Evolutionary conservation across 208 protist species (phyloP), one percentile per base, ranked within the genome.

Genomic region (Novymonas esmeraldas): DNA sequence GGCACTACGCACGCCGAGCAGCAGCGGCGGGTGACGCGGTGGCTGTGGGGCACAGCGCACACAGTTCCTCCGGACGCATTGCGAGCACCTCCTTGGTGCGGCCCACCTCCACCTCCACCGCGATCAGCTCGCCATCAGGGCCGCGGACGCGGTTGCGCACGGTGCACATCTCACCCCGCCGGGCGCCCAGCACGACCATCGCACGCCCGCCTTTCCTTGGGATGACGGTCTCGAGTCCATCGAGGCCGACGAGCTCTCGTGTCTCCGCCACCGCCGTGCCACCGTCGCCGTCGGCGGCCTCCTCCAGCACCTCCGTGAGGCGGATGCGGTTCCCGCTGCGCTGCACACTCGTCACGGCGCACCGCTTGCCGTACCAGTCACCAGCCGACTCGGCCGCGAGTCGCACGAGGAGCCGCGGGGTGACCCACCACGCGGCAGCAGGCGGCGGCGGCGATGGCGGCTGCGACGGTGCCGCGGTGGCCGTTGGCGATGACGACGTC

Each of bases 221-320:
- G 41, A 94, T 68, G 11, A 95, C 81, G 14, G 87, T 93, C 66
- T 92, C 85, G 26, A 95, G 45, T 4, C 78, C 84, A 14, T 79
- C 83, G 33, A 78, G 66, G 0, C 87, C 85, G 13, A 85, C 54
- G 58, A 94, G 55, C 42, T 95, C 85, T 18, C 93, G 48, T n/a
- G 78, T 69, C 7, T 79, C 79, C 0, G 46, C n/a, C 10, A 52
- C 46, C 5, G 28, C 5, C 1, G 26, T 28, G 72, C 62, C 20
- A 74, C 70, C 11, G 33, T 28, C 16, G 50, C 18, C 6, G 34
- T 16, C 36, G 45, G 3, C 41, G 48, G 14, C 39, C 11, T 62
- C 44, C 24, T 64, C 73, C 6, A 34, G 31, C 71, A 45, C 62
- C 36, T 63, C 51, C 38, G 38, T 66, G 22, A 95, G 73, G 11